phyloP scores from a whole-genome alignment of 257 asterid species.

The Verbena officinalis region DNA sequence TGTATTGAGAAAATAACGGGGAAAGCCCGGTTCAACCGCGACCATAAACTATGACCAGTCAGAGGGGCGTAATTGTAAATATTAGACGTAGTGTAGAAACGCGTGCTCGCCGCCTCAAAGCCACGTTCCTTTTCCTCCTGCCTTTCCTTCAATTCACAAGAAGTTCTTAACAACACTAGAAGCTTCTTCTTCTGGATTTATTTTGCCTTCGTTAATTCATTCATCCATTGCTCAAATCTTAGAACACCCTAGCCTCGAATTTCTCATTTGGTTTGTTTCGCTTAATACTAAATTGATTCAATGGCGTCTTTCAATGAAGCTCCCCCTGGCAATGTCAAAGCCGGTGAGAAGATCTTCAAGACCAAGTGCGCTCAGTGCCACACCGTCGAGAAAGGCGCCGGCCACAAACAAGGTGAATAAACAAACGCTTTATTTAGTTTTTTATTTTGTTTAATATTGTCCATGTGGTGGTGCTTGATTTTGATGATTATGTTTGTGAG shows the following conservation, averaged over 20 bases:
- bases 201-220: background rate
- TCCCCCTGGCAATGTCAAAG: conserved; percentile 53
- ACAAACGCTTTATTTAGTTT: background rate
- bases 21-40: background rate
- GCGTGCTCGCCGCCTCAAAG: conserved; percentile 44
- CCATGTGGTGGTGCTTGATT: conserved; percentile 8
- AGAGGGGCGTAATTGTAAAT: conserved; percentile 27
- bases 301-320: conserved; percentile 71
- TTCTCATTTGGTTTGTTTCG: background rate
- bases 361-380: conserved; percentile 81
- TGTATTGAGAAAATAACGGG: background rate
- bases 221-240: background rate
- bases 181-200: background rate
- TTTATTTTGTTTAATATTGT: background rate
- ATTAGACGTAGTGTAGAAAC: background rate
- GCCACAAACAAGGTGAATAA: conserved; percentile 68
- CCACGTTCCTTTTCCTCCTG: conserved; percentile 20
- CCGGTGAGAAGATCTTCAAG: conserved; percentile 74
- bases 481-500: background rate
- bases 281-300: background rate
- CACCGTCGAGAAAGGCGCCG: conserved; percentile 79
- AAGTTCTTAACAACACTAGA: background rate
- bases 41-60: background rate
- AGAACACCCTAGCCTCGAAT: background rate
- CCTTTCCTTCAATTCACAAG: background rate